These are phyloP conservation scores for Penicillium goetzii DNA, from an alignment of 495 filamentous ascomycete genomes.

Conservation along the genomic window DNA sequence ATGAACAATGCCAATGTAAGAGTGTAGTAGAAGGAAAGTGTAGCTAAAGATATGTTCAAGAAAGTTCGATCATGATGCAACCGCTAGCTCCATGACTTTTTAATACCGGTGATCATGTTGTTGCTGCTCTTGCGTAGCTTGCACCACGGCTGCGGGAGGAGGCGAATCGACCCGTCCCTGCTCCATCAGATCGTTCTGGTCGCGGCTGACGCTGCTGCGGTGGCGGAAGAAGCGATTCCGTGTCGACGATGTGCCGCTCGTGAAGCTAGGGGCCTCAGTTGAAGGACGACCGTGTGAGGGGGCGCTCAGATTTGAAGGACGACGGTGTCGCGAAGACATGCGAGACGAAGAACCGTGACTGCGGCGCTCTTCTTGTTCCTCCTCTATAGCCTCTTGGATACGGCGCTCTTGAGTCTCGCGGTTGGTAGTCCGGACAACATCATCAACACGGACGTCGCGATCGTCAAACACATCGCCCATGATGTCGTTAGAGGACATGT, in stretches of 20 bases:
- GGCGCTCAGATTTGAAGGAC: slow-evolving; percentile 34
- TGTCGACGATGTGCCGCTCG: slow-evolving; percentile 38
- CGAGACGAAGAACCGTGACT: slow-evolving; percentile 35
- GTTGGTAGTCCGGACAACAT: slow-evolving; percentile 44
- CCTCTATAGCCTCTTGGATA: slow-evolving; percentile 50
- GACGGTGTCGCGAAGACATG: slow-evolving; percentile 19
- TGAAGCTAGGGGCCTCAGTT: slow-evolving; percentile 39
- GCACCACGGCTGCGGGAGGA: slow-evolving; percentile 8
- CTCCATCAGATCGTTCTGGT: slow-evolving; percentile 39
- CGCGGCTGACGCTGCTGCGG: slow-evolving; percentile 32
- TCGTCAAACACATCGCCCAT: slow-evolving; percentile 73
- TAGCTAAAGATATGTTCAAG: slow-evolving; percentile 6
- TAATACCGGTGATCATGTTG: slow-evolving; percentile 11
- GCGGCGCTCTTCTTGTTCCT: slow-evolving; percentile 44
- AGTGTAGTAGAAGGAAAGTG: slow-evolving; percentile 1
- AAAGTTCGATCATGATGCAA: neutral
- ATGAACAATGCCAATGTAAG: neutral
- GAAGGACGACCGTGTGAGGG: slow-evolving; percentile 34
- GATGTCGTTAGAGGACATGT: slow-evolving; percentile 60
- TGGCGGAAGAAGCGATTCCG: slow-evolving; percentile 47
- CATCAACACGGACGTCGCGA: slow-evolving; percentile 41
- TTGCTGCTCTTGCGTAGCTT: slow-evolving; percentile 7
- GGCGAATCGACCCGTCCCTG: slow-evolving; percentile 31
- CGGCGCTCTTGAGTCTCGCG: slow-evolving; percentile 48
- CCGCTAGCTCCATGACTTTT: neutral